Evolutionary conservation across 2,329 filamentous ascomycete species (phyloP).

Genomic region (Aspergillus viridinutans): DNA sequence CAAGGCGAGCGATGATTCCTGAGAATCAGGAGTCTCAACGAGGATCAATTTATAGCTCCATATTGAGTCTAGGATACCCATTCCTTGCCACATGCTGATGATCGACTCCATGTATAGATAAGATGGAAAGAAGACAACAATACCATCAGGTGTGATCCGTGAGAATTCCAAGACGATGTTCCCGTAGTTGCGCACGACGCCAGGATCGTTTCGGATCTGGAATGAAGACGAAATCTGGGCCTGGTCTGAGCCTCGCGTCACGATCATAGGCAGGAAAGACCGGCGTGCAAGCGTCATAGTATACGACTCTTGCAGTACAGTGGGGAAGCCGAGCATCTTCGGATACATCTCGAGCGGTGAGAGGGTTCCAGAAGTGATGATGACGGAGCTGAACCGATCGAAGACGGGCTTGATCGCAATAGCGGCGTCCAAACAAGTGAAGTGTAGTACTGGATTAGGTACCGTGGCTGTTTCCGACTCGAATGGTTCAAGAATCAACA

Average conservation of each 20-base stretch:
- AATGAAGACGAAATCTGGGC: conserved; percentile 90
- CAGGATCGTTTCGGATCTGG: conserved; percentile 90
- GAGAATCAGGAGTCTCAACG: conserved; percentile 94
- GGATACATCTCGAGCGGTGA: conserved; percentile 98
- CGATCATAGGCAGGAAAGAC: conserved; percentile 97
- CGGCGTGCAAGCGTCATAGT: conserved; percentile 89
- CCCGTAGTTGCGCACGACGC: conserved; percentile 95
- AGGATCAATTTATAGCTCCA: conserved; percentile 99
- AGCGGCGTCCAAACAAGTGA: conserved; percentile 92
- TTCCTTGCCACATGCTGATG: conserved; percentile 98
- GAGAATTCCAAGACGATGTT: conserved; percentile 91
- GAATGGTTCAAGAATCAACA: conserved; percentile 94
- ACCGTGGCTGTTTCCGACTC: conserved; percentile 94
- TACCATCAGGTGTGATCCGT: conserved; percentile 90
- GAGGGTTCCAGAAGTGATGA: conserved; percentile 96
- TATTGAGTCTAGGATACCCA: conserved; percentile 94
- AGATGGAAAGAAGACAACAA: conserved; percentile 99
- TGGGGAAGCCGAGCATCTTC: conserved; percentile 91
- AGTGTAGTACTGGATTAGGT: conserved; percentile 93
- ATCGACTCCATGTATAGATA: conserved; percentile 99
- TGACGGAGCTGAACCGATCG: conserved; percentile 94
- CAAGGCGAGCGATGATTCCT: conserved; percentile 90
- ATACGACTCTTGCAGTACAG: conserved; percentile 95
- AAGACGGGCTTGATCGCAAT: conserved; percentile 98
- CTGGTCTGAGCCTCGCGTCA: conserved; percentile 92